Evolutionary conservation across 306 rosid species (phyloP).

Genomic region (Alnus glutinosa): DNA sequence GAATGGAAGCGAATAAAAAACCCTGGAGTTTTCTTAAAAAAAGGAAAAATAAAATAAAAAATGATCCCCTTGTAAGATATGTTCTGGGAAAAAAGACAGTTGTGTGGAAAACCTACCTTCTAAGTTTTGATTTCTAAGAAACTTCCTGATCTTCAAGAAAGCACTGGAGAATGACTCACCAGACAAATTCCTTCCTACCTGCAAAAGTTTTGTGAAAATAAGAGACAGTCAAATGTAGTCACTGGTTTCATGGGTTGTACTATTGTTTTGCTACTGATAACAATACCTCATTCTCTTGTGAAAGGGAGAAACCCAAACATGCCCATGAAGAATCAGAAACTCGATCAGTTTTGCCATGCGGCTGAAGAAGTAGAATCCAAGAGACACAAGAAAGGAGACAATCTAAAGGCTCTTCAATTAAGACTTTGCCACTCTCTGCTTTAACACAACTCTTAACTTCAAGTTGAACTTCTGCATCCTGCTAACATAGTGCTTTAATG

Average conservation of each 20-base stretch:
- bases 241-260: background rate
- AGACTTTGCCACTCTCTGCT: slow-evolving; percentile 34
- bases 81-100: background rate
- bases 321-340: slow-evolving; percentile 39
- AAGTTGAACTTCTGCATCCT: slow-evolving; percentile 32
- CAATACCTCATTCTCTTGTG: slow-evolving; percentile 47
- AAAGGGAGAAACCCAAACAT: slow-evolving; percentile 43
- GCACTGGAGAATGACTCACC: slow-evolving; percentile 28
- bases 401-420: slow-evolving; percentile 39
- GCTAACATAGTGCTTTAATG: slow-evolving; percentile 13
- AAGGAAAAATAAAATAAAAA: background rate
- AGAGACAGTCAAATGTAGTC: background rate
- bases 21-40: background rate
- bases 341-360: slow-evolving; percentile 28
- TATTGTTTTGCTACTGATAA: background rate
- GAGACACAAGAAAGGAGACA: slow-evolving; percentile 40
- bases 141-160: slow-evolving; percentile 34
- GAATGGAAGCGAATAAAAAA: slow-evolving; percentile 8
- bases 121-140: slow-evolving; percentile 27
- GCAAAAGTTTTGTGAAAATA: slow-evolving; percentile 3
- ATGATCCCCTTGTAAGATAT: background rate
- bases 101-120: slow-evolving; percentile 22
- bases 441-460: slow-evolving; percentile 34
- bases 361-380: slow-evolving; percentile 45
- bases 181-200: slow-evolving; percentile 38